Conservation (phyloP, 2,329 filamentous ascomycete genomes). For the Diaporthe amygdali region DNA sequence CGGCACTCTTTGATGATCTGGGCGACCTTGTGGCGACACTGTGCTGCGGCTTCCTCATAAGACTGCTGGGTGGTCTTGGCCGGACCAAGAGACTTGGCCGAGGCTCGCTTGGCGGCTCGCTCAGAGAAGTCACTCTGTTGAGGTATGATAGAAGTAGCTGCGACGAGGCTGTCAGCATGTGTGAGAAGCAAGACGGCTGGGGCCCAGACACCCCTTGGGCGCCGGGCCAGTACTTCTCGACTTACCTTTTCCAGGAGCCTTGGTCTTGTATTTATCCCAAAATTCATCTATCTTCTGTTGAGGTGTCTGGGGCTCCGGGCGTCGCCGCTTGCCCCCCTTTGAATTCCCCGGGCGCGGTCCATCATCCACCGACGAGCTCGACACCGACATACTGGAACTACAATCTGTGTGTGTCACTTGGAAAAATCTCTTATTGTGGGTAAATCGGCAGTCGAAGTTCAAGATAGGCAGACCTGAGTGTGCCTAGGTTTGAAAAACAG, state of each 20-base stretch:
- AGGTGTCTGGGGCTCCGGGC: constrained; percentile 59
- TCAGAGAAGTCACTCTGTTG: constrained; percentile 66
- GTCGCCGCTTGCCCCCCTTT: not conserved
- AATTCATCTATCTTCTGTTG: constrained; percentile 75
- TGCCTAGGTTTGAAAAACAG: not conserved
- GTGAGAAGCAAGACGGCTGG: not conserved
- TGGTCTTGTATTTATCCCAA: constrained; percentile 74
- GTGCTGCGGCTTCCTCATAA: constrained; percentile 73
- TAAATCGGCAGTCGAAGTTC: not conserved
- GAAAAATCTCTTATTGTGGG: not conserved
- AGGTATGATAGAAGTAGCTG: constrained; percentile 72
- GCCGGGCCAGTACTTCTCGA: not conserved
- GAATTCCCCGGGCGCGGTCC: not conserved
- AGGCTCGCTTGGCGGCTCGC: constrained; percentile 60
- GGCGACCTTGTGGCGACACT: constrained; percentile 69
- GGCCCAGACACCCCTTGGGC: not conserved
- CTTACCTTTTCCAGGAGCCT: constrained; percentile 71
- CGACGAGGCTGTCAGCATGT: constrained; percentile 21
- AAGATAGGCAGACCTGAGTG: not conserved
- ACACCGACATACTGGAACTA: constrained; percentile 13
- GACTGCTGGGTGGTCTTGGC: constrained; percentile 66
- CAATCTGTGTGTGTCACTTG: not conserved
- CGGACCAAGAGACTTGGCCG: constrained; percentile 55
- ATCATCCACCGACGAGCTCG: constrained; percentile 5
- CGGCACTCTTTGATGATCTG: constrained; percentile 71